Conservation (phyloP, 768 basidiomycete genomes). For the Leccinum sublutescens region DNA sequence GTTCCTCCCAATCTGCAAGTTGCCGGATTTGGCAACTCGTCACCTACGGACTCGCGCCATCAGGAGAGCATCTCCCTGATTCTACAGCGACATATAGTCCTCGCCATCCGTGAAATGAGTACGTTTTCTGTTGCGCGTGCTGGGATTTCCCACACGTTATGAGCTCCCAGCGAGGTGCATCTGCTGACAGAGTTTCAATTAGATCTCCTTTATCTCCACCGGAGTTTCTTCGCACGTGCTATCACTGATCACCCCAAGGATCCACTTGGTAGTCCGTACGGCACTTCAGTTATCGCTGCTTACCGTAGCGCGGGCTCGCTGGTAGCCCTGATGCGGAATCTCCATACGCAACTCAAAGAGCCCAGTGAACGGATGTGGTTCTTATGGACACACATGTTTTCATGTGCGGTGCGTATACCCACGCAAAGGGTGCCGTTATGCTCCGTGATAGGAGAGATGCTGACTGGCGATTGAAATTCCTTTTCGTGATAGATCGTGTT, state of each 20-base stretch:
- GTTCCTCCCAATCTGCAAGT: slow-evolving; percentile 66
- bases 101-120: slow-evolving; percentile 71
- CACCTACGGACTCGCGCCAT: slow-evolving; percentile 41
- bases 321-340: slow-evolving; percentile 66
- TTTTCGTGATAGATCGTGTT: slow-evolving; percentile 50
- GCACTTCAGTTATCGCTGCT: slow-evolving; percentile 70
- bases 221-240: slow-evolving; percentile 72
- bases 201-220: slow-evolving; percentile 71
- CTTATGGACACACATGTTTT: slow-evolving; percentile 49
- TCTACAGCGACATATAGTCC: slow-evolving; percentile 64
- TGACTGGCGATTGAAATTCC: slow-evolving; percentile 15
- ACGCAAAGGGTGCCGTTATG: not conserved
- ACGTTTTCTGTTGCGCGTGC: slow-evolving; percentile 25
- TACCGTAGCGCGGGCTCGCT: slow-evolving; percentile 72
- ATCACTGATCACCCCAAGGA: slow-evolving; percentile 73
- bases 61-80: slow-evolving; percentile 42
- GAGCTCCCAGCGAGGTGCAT: not conserved
- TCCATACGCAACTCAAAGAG: slow-evolving; percentile 62
- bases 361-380: slow-evolving; percentile 65
- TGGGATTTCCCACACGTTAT: slow-evolving; percentile 1
- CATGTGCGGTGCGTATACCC: slow-evolving; percentile 53
- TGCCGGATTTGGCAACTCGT: slow-evolving; percentile 59
- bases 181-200: slow-evolving; percentile 16
- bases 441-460: slow-evolving; percentile 12
- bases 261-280: slow-evolving; percentile 69